A percentile compares a stretch with the other conserved stretches of the same genome.
These are phyloP conservation scores for Rhodocollybia butyracea DNA, from an alignment of 768 basidiomycete genomes.

Conservation along the genomic window DNA sequence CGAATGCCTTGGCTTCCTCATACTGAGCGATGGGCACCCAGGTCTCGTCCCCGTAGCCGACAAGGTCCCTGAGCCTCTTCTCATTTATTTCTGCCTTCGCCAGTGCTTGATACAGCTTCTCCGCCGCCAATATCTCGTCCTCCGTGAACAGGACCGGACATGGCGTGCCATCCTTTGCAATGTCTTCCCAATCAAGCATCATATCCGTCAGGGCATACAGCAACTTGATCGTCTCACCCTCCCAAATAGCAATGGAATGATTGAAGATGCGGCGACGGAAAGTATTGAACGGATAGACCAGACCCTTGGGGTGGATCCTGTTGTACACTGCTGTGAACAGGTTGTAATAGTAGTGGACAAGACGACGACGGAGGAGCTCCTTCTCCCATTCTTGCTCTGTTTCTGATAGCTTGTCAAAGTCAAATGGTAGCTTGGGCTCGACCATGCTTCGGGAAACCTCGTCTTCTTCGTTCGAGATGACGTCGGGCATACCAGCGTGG, in stretches of 20 bases:
- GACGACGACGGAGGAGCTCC: constrained; percentile 24
- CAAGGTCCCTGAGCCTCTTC: constrained; percentile 12
- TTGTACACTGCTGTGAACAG: constrained; percentile 24
- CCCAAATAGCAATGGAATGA: constrained; percentile 26
- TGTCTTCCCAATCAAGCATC: constrained; percentile 20
- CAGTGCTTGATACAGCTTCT: constrained; percentile 21
- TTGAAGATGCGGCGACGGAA: constrained; percentile 26
- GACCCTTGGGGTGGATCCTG: constrained; percentile 21
- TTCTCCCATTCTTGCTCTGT: constrained; percentile 15
- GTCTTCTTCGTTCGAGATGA: constrained; percentile 25
- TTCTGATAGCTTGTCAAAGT: constrained; percentile 23
- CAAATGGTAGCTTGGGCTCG: constrained; percentile 20
- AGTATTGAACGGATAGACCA: constrained; percentile 16
- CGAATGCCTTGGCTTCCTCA: constrained; percentile 23
- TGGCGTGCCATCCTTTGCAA: constrained; percentile 20
- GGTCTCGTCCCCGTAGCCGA: constrained; percentile 22
- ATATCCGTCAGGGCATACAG: constrained; percentile 24
- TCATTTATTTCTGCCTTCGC: constrained; percentile 15
- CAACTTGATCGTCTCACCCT: constrained; percentile 31
- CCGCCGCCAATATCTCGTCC: constrained; percentile 22
- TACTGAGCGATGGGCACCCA: constrained; percentile 30
- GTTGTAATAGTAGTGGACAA: constrained; percentile 27
- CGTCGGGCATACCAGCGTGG: constrained; percentile 23
- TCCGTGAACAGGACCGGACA: constrained; percentile 29
- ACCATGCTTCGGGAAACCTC: constrained; percentile 18